Evolutionary conservation across 805 yeast genomes (phyloP), one percentile per base, ranked within the genome.

Genomic region (Cyberlindnera xylosilytica): DNA sequence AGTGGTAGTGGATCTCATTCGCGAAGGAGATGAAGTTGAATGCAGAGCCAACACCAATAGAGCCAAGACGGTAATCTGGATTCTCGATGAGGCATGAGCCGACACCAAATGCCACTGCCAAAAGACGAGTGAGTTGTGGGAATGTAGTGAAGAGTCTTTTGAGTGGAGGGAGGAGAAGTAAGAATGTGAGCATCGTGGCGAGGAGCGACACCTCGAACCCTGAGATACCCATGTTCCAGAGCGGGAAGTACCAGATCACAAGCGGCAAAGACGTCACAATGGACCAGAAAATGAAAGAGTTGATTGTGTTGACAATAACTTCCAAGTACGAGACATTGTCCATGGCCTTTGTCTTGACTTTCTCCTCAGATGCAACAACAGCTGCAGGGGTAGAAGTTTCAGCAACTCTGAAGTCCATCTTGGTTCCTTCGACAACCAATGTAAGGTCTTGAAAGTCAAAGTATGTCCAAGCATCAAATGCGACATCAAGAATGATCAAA

Each of bases 151-250:
- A 65, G 9, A 74, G 47, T 8, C 50, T 50, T 43, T 73, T 66
- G 3, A 73, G 24, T n/a, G 66, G 65, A 13, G 78, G 71, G 13
- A 81, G 50, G 4, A 64, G 63, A 20, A 84, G 64, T 2, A 85
- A 31, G 12, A 81, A 45, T 2, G 96, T 88, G 3, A 85, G 73
- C 10, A 79, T 41, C 29, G 81, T 67, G 18, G 79, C 66, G 6
- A 78, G 58, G 36, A 87, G 70, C 3, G 80, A 74, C 1, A 84
- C 84, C 65, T 93, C 99, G 61, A 86, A 90, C 4, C 99, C 99
- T 2, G 96, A 85, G 34, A 93, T 83, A 6, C 97, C 98, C 97
- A 93, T 89, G 60, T 85, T 78, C 99, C 99, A 93, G 49, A 93
- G 70, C 10, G 99, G 99, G 73, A 93, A 93, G 68, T 87, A 87